A percentile compares a stretch with the other conserved stretches of the same genome.
phyloP scores from a whole-genome alignment of 2,329 filamentous ascomycete genomes.

The Zasmidium cellare region DNA sequence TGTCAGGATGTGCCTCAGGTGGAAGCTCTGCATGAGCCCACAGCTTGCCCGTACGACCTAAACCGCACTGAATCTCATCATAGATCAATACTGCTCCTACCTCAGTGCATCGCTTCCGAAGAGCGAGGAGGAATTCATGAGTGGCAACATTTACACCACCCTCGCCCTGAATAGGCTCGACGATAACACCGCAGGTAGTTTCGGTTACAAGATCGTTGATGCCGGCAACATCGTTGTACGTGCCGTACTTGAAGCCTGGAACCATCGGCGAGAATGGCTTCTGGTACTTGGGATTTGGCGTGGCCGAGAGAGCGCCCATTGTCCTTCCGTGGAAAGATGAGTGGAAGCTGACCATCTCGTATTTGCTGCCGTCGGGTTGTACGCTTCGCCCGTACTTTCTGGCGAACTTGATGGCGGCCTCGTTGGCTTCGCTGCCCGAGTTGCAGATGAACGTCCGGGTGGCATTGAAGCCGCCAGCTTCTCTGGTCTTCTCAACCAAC shows the following conservation, averaged over 20 bases:
- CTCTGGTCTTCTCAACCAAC: slow-evolving; percentile 76
- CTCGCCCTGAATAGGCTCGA: slow-evolving; percentile 97
- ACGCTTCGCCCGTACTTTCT: slow-evolving; percentile 76
- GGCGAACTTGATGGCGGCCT: slow-evolving; percentile 95
- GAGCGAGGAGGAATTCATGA: slow-evolving; percentile 77
- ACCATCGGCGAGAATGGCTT: slow-evolving; percentile 93
- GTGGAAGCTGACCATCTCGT: slow-evolving; percentile 86
- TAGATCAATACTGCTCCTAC: slow-evolving; percentile 89
- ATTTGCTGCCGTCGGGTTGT: slow-evolving; percentile 55
- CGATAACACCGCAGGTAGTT: slow-evolving; percentile 87
- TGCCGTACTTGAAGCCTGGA: slow-evolving; percentile 85
- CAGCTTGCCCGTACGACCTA: slow-evolving; percentile 80
- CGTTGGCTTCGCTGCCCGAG: slow-evolving; percentile 94
- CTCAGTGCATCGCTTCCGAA: slow-evolving; percentile 81
- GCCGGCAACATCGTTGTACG: slow-evolving; percentile 75
- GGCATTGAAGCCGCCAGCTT: slow-evolving; percentile 78
- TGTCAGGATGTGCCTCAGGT: slow-evolving; percentile 82
- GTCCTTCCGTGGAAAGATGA: slow-evolving; percentile 95
- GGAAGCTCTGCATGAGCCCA: slow-evolving; percentile 84
- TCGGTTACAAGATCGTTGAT: slow-evolving; percentile 76
- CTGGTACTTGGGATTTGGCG: slow-evolving; percentile 97
- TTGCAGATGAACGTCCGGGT: slow-evolving; percentile 89
- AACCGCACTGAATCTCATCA: slow-evolving; percentile 95
- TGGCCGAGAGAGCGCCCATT: slow-evolving; percentile 93
- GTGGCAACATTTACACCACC: slow-evolving; percentile 85